Base-by-base conservation (phyloP, 1,284 basidiomycete species). In the Sporisorium reilianum region DNA sequence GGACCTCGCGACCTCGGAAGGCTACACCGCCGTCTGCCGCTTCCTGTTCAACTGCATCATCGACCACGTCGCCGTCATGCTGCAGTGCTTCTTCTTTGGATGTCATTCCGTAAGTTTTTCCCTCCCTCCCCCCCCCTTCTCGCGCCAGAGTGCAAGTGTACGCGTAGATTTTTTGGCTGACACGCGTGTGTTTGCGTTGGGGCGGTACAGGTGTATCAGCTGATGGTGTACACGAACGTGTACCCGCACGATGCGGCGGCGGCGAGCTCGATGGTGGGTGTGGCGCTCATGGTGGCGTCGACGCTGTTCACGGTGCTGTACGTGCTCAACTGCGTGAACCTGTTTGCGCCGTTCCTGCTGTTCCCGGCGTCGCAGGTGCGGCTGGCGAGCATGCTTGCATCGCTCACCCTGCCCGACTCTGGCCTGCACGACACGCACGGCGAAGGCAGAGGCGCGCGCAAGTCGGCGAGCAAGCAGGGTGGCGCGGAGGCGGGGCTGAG, bases 1-100 rank as follows among this genome's bases (percentile, higher is more conserved):
- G 8, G 61, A 58, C 2, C 34, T 73, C 3, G 56, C 54, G 3
- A 56, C 48, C 6, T 41, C 59, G 40, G 70, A 68, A n/a, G 64
- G 64, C 18, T 68, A 73, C 40, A 28, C 36, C 8, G 59, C 64
- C 2, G 53, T 73, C 9, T 68, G 70, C 22, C 42, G 56, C 12
- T 73, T 73, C 26, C 57, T 73, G 0, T 63, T 68, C 61, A 63
- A 68, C 18, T 73, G 70, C 55, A 50, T 68, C 48, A 61, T 68
- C 41, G 70, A 73, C 40, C 70, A 73, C 18, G 41, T 54, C 6
- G 53, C 58, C 20, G 42, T 73, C 8, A 57, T 56, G 40, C 25
- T 73, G 4, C 70, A 68, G 38, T 57, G 61, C 40, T 49, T 57
- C 25, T 49, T 53, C 7, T 67, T 73, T 34, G 70, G 64, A 0